Base-by-base conservation (phyloP, 805 yeast genomes). In the Saccharomycopsis sp. region DNA sequence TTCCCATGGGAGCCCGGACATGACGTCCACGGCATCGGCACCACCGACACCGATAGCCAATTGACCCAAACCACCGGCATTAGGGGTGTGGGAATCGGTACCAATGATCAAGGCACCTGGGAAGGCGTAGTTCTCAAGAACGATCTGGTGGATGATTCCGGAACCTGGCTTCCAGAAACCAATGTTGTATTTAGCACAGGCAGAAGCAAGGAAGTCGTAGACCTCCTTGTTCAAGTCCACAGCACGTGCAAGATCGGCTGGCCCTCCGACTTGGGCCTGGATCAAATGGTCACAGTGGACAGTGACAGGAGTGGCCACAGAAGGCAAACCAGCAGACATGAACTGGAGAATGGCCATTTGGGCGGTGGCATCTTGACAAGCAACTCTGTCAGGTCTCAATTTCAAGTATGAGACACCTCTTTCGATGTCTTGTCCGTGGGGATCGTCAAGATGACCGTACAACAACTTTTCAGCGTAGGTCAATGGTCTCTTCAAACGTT, bases 141-240 rank as follows among this genome's bases (percentile, higher is more conserved):
- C 96, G 66, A 92, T 93, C 79, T 92, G 98, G 78, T 92, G 98
- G 69, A 92, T 92, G 69, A 92, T 92, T 81, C 98, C 98, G 49
- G 97, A 91, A 70, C 97, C 97, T 68, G 97, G 97, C 72, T 92
- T 92, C 98, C 98, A 92, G 84, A 92, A 92, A 75, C 96, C 97
- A 74, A 92, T 87, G 79, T 93, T 91, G 79, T 92, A 92, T 79
- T 91, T 92, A 68, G 93, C 91, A 69, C 96, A 90, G 64, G 97
- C 92, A 59, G 91, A 76, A 65, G 88, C 82, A 73, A 92, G 81
- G 78, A 92, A 93, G 75, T 92, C 96, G 75, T 84, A 92, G 64
- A 92, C 97, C 78, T 92, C 98, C 76, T 87, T 87, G 83, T 92
- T 92, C 68, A 89, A 80, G 69, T 87, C 87, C 64, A 89, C 85